phyloP scores from a whole-genome alignment of 257 asterid species.

The Knoxia roxburghii region DNA sequence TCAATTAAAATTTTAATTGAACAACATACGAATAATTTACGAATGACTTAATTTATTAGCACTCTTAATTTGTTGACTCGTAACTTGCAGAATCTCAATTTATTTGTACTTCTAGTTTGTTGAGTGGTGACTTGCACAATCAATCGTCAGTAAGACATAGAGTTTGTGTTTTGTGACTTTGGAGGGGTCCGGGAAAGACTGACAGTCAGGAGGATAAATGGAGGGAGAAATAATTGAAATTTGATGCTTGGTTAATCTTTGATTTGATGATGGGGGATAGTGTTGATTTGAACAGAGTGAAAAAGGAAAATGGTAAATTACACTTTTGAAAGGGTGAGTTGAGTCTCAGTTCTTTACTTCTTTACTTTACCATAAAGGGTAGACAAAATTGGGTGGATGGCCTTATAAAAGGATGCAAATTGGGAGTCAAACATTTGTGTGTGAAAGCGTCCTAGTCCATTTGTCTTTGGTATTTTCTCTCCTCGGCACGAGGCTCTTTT shows the following conservation, averaged over 20 bases:
- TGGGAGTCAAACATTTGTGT: constrained; percentile 8
- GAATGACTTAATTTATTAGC: too few species aligned
- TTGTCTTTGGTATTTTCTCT: not conserved
- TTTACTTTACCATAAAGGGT: not conserved
- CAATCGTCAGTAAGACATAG: too few species aligned
- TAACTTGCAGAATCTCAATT: too few species aligned
- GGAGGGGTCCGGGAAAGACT: not conserved
- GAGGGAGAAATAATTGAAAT: not conserved
- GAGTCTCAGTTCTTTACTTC: not conserved
- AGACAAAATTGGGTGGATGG: constrained; percentile 4
- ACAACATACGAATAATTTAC: too few species aligned
- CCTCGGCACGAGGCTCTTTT: constrained; percentile 4
- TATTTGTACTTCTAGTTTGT: too few species aligned
- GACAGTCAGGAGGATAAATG: not conserved
- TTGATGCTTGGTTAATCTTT: constrained; percentile 19
- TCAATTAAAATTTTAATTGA: too few species aligned
- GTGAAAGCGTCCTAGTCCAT: constrained; percentile 1
- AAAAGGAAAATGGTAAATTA: not conserved
- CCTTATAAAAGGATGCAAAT: not conserved
- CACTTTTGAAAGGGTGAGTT: not conserved
- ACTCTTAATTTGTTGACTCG: too few species aligned
- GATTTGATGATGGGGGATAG: not conserved
- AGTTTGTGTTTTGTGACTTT: not conserved
- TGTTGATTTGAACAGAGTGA: not conserved
- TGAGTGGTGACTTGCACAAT: too few species aligned